Base-by-base conservation (phyloP, 2,329 filamentous ascomycete species). In the Penicillium fuscoglaucum region DNA sequence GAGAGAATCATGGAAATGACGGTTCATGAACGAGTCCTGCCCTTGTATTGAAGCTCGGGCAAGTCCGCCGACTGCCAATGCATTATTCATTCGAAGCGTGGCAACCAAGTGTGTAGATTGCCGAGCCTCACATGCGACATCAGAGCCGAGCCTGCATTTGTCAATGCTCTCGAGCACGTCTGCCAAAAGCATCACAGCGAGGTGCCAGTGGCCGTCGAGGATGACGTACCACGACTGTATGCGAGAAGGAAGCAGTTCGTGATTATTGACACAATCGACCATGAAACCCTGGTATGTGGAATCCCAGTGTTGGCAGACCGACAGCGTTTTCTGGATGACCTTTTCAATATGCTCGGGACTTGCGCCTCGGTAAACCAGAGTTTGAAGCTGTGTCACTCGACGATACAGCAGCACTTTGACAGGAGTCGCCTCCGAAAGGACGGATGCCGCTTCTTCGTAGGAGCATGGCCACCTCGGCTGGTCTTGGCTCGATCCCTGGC, bases 171-270 rank as follows among this genome's bases (percentile, higher is more conserved):
- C 80, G 13, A 87, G 72, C 4, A 81, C 68, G 56, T 87, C 84
- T 35, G 83, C 81, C 5, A 86, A 71, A 26, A 86, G 73, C 43
- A 87, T 77, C 0, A 79, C 77, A 2, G 79, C 84, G 3, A 86
- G 78, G 61, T 85, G 82, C 80, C 83, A 87, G 61, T 86, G 84
- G 0, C 80, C 82, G 0, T 79, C 74, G 26, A 87, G 77, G 52
- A 83, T 81, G 15, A 84, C 78, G 59, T 85, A 86, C 84, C 84
- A 87, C 43, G 83, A 83, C 64, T 84, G 83, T 5, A 86, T 78
- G 15, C 81, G 81, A 12, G 79, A 66, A 1, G 83, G 82, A 0
- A 86, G 76, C 0, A 70, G 65, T 33, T 81, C 75, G 58, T 84
- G 83, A 58, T 82, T 71, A 2, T 76, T 70, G 13, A 84, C 72